These are phyloP conservation scores for Mucor piriformis DNA, from an alignment of 371 early-diverging fungal genomes.

Conservation along the genomic window DNA sequence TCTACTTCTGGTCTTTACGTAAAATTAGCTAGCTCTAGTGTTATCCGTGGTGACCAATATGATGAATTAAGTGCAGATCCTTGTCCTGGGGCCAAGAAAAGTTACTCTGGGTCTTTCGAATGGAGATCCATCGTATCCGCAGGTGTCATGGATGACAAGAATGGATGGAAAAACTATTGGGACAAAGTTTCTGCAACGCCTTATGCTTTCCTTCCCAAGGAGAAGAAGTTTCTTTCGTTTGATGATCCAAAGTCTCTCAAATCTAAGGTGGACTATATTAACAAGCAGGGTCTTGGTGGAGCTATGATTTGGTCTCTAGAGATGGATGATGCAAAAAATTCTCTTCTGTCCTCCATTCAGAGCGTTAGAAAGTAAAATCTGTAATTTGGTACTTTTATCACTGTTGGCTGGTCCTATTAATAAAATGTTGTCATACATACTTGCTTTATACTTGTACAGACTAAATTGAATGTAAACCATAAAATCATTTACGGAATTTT, in stretches of 20 bases:
- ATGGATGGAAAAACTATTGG: constrained; percentile 64
- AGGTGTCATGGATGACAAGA: constrained; percentile 50
- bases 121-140: constrained; percentile 64
- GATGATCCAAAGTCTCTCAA: constrained; percentile 57
- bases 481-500: too few relatives aligned
- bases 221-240: constrained; percentile 57
- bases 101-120: constrained; percentile 64
- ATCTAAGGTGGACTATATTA: constrained; percentile 56
- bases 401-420: background rate
- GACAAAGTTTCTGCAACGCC: constrained; percentile 62
- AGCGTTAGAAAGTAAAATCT: constrained; percentile 25
- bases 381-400: background rate
- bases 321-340: constrained; percentile 43
- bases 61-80: constrained; percentile 14
- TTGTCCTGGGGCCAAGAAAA: constrained; percentile 17
- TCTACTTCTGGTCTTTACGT: constrained; percentile 18
- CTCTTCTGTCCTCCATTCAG: constrained; percentile 40
- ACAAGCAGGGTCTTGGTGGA: constrained; percentile 51
- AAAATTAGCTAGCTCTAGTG: constrained; percentile 22
- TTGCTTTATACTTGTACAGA: too few relatives aligned
- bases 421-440: too few relatives aligned
- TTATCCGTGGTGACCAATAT: constrained; percentile 23
- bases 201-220: constrained; percentile 54
- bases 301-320: constrained; percentile 64
- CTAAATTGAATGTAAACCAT: too few relatives aligned